These are phyloP conservation scores for Cyberlindnera americana DNA, from an alignment of 805 yeast species.

Conservation along the genomic window DNA sequence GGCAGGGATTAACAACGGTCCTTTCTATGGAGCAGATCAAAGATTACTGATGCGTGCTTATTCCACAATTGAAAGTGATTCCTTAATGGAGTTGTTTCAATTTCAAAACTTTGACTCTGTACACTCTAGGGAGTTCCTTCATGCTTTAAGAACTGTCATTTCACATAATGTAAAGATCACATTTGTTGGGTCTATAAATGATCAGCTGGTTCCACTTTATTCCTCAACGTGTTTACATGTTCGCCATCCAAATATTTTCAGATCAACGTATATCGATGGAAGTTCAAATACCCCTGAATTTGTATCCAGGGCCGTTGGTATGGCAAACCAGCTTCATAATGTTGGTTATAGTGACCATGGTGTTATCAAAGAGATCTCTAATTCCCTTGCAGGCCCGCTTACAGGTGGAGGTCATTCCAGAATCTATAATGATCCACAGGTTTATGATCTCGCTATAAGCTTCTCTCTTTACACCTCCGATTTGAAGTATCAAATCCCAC, in stretches of 20 bases:
- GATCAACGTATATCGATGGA: slow-evolving; percentile 88
- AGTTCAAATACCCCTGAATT: slow-evolving; percentile 76
- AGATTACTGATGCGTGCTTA: slow-evolving; percentile 81
- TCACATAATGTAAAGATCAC: slow-evolving; percentile 71
- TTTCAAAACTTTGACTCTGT: slow-evolving; percentile 73
- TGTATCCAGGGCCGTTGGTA: slow-evolving; percentile 65
- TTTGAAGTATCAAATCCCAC: slow-evolving; percentile 39
- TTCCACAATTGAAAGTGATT: slow-evolving; percentile 84
- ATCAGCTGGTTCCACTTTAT: slow-evolving; percentile 89
- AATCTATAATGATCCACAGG: slow-evolving; percentile 79
- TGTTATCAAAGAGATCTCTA: slow-evolving; percentile 78
- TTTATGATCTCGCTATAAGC: slow-evolving; percentile 74
- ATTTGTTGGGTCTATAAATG: slow-evolving; percentile 86
- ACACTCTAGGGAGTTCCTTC: slow-evolving; percentile 68
- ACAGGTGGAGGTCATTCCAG: slow-evolving; percentile 96
- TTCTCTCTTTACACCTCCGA: slow-evolving; percentile 74
- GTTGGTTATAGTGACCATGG: slow-evolving; percentile 82
- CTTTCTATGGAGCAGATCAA: slow-evolving; percentile 87
- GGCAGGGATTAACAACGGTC: slow-evolving; percentile 97
- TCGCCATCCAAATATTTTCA: slow-evolving; percentile 82
- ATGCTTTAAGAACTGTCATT: slow-evolving; percentile 61
- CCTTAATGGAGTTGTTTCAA: slow-evolving; percentile 81
- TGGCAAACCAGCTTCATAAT: slow-evolving; percentile 73
- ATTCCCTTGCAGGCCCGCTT: slow-evolving; percentile 77
- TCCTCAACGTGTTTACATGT: slow-evolving; percentile 81